Base-by-base conservation (phyloP, 805 yeast genomes). In the Lachancea dasiensis region DNA sequence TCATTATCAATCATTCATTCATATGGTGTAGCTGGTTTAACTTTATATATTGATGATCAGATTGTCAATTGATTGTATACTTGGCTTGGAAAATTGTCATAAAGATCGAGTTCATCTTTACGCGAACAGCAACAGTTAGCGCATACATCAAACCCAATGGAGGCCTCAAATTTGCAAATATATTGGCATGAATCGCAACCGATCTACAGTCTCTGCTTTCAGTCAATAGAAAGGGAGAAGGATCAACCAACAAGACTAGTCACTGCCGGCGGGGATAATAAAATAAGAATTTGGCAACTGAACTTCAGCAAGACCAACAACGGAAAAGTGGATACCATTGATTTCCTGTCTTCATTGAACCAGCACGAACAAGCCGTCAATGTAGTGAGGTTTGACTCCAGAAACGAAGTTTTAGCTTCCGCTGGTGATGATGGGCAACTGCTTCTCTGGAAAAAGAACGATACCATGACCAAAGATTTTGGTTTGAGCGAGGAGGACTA, bases 341-440 rank as follows among this genome's bases (percentile, higher is more conserved):
- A 79, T 43, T 90, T 87, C 57, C 64, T 87, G 20, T 75, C 92
- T 13, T 86, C 96, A 0, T 68, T 92, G 35, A 61, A 81, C 3
- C 87, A 86, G 50, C 98, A 92, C 56, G 84, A 92, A 2, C 95
- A 87, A 57, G 96, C 97, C 0, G 96, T 92, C 15, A 92, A 92
- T 54, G 89, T 78, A 23, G 95, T 86, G 4, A 65, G 95, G 36
- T 92, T 89, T 55, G 80, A 54, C 29, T 78, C 81, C 2, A 61
- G 58, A 3, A 96, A 96, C 1, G 69, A 72, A 34, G 47, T 72
- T 5, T 64, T 92, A 16, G 97, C 97, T 0, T 73, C 90, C 0
- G 97, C 95, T 0, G 95, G 97, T 3, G 99, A 92, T 55, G 98
- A 92, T 58, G 97, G 98, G 1, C 77, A 81, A 5, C 72, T 92